These are phyloP conservation scores for Penicillium pulvis DNA, from an alignment of 495 filamentous ascomycete genomes.

Conservation along the genomic window DNA sequence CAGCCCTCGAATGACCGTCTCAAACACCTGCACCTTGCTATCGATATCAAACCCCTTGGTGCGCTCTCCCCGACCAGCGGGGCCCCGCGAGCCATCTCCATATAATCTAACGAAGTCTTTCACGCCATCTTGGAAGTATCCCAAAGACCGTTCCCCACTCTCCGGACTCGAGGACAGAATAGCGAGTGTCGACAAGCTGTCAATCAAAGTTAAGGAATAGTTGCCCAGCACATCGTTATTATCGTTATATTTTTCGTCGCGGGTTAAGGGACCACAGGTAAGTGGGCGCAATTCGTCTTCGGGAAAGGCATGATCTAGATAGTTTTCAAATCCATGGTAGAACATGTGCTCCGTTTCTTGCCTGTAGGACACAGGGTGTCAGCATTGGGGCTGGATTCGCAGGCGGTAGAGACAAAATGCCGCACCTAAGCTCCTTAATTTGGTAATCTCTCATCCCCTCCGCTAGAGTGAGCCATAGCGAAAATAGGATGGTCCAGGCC, in stretches of 20 bases:
- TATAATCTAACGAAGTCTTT: slow-evolving; percentile 79
- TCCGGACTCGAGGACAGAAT: slow-evolving; percentile 77
- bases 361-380: slow-evolving; percentile 34
- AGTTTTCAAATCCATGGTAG: slow-evolving; percentile 96
- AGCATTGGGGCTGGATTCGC: slow-evolving; percentile 9
- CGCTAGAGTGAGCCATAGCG: slow-evolving; percentile 42
- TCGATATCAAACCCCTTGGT: slow-evolving; percentile 92
- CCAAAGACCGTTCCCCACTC: slow-evolving; percentile 60
- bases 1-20: slow-evolving; percentile 92
- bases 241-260: slow-evolving; percentile 80
- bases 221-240: slow-evolving; percentile 96
- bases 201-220: slow-evolving; percentile 92
- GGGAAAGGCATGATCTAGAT: slow-evolving; percentile 90
- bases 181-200: slow-evolving; percentile 90
- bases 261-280: slow-evolving; percentile 78
- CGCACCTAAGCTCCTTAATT: slow-evolving; percentile 45
- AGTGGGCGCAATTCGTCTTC: slow-evolving; percentile 95
- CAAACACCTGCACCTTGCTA: slow-evolving; percentile 97
- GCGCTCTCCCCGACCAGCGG: slow-evolving; percentile 68
- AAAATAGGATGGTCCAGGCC: slow-evolving; percentile 43
- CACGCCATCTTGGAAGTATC: slow-evolving; percentile 80
- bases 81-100: slow-evolving; percentile 75
- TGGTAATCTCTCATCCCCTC: slow-evolving; percentile 45
- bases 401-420: slow-evolving; percentile 3
- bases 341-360: slow-evolving; percentile 90